Evolutionary conservation across 2,329 filamentous ascomycete species (phyloP).

Genomic region (Penicillium occitanis): DNA sequence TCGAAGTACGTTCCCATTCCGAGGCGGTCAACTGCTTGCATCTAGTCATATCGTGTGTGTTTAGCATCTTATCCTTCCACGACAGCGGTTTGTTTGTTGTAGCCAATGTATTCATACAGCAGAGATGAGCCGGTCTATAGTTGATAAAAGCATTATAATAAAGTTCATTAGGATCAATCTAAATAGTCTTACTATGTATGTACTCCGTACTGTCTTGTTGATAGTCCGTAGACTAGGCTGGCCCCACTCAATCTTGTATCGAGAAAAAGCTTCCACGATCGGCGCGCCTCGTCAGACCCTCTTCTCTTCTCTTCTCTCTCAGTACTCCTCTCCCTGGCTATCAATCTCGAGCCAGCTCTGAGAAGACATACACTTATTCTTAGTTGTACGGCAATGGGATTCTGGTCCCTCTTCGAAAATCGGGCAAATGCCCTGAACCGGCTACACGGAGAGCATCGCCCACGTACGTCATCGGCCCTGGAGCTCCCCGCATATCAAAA

Average conservation of each 20-base stretch:
- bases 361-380: too few relatives aligned
- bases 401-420: conserved; percentile 40
- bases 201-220: neutral
- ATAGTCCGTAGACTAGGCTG: neutral
- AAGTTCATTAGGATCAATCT: neutral
- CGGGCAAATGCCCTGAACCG: conserved; percentile 32
- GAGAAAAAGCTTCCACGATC: neutral
- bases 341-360: neutral
- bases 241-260: neutral
- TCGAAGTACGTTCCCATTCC: neutral
- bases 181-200: neutral
- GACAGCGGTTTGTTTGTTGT: conserved; percentile 14
- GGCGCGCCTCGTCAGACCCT: neutral
- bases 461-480: conserved; percentile 38
- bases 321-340: neutral
- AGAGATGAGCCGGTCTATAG: neutral
- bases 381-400: conserved; percentile 33
- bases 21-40: neutral
- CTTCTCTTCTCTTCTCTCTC: neutral
- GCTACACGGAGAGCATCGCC: conserved; percentile 40
- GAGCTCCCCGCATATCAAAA: conserved; percentile 1
- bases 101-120: conserved; percentile 10
- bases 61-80: conserved; percentile 7
- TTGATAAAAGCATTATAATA: conserved; percentile 8
- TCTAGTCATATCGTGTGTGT: neutral